A percentile compares a stretch with the other conserved stretches of the same genome.
phyloP scores from a whole-genome alignment of 805 yeast species.

The Wickerhamomyces chambardii region DNA sequence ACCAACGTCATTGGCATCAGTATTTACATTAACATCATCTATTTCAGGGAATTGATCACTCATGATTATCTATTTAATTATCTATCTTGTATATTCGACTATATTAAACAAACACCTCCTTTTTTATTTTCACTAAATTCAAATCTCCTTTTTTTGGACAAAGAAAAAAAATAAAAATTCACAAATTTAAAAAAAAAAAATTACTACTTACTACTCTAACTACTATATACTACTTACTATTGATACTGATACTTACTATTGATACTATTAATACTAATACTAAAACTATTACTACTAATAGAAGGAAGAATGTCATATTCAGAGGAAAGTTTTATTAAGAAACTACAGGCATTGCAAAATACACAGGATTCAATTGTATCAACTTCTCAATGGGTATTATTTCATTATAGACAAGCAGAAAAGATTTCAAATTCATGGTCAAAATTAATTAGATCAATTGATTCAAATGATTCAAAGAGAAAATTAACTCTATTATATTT shows the following conservation, averaged over 20 bases:
- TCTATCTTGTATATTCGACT: too few species aligned
- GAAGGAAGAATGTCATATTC: conserved; percentile 50
- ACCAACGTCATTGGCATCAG: conserved; percentile 25
- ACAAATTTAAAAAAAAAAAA: too few species aligned
- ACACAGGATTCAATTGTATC: conserved; percentile 68
- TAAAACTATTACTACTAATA: too few species aligned
- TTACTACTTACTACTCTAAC: too few species aligned
- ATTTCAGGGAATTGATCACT: conserved; percentile 74
- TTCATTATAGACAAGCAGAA: conserved; percentile 51
- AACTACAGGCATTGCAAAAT: conserved; percentile 39
- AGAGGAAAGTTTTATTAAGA: conserved; percentile 36
- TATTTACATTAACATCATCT: conserved; percentile 31
- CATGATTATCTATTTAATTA: too few species aligned
- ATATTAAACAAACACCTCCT: too few species aligned
- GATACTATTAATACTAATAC: too few species aligned
- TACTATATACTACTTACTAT: too few species aligned
- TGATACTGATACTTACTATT: too few species aligned
- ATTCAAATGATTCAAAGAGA: conserved; percentile 27
- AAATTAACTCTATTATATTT: conserved; percentile 56
- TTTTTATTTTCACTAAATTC: too few species aligned
- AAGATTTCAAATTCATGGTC: conserved; percentile 49
- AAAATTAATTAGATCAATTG: conserved; percentile 19
- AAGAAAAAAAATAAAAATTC: too few species aligned
- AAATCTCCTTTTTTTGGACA: too few species aligned
- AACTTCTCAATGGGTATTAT: conserved; percentile 67